phyloP scores from a whole-genome alignment of 495 filamentous ascomycete species.

The Tuber melanosporum region DNA sequence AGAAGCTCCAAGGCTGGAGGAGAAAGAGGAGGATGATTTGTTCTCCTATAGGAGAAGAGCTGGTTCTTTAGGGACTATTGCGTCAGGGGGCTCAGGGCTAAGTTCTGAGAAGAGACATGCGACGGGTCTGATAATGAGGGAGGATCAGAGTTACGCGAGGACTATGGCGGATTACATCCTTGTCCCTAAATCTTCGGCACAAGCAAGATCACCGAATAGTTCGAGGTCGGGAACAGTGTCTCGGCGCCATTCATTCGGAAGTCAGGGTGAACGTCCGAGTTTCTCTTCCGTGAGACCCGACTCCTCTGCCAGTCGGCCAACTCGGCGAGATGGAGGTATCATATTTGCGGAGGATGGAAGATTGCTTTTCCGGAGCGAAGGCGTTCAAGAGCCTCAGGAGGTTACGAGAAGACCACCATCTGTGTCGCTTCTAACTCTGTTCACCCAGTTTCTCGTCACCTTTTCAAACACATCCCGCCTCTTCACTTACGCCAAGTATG shows the following conservation, averaged over 20 bases:
- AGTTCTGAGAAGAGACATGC: neutral
- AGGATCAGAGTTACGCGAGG: neutral
- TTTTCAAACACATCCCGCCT: constrained; percentile 24
- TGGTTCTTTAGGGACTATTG: neutral
- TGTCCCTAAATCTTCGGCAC: neutral
- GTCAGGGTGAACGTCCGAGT: constrained; percentile 17
- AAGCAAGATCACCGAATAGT: neutral
- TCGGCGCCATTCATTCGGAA: constrained; percentile 36
- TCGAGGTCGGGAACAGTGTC: constrained; percentile 11
- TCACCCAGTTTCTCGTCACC: constrained; percentile 14
- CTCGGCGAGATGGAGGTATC: neutral
- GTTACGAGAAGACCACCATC: neutral
- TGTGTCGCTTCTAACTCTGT: constrained; percentile 9
- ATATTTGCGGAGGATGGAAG: neutral
- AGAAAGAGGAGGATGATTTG: neutral
- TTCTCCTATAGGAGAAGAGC: neutral
- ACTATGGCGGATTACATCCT: neutral
- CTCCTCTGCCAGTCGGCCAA: neutral
- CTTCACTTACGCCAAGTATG: constrained; percentile 31
- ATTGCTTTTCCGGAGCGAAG: neutral
- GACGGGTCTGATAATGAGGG: neutral
- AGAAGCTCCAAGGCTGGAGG: neutral
- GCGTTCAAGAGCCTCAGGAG: neutral
- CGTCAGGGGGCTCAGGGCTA: neutral
- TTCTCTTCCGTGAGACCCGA: constrained; percentile 8